These are phyloP conservation scores for Pseudozyma thailandica DNA, from an alignment of 1,284 basidiomycete species.

Conservation along the genomic window DNA sequence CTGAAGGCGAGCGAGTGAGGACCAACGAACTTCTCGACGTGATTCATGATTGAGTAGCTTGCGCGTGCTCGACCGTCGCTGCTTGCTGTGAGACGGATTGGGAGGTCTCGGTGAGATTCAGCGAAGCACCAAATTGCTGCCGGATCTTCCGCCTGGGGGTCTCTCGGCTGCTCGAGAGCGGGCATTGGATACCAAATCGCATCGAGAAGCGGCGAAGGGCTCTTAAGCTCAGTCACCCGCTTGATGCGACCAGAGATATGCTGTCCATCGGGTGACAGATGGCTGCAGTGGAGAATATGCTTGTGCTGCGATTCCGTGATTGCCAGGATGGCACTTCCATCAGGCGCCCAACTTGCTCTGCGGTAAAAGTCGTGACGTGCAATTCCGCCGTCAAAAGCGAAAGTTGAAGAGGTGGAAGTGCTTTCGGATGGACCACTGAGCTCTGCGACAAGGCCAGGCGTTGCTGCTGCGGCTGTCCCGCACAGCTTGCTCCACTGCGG, in stretches of 20 bases:
- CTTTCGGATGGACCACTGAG: conserved; percentile 3
- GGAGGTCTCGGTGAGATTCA: conserved; percentile 48
- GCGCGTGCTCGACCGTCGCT: conserved; percentile 28
- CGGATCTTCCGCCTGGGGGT: not conserved
- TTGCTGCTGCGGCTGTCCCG: not conserved
- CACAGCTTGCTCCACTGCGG: conserved; percentile 7
- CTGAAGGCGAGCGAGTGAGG: conserved; percentile 54
- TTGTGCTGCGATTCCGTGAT: conserved; percentile 48
- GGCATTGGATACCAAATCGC: conserved; percentile 55
- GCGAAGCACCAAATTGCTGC: conserved; percentile 52
- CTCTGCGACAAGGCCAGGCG: conserved; percentile 2
- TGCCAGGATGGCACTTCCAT: conserved; percentile 48
- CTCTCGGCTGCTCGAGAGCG: conserved; percentile 8
- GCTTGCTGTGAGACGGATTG: conserved; percentile 48
- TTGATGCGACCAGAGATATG: not conserved
- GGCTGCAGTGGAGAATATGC: conserved; percentile 25
- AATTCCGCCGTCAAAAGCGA: no score
- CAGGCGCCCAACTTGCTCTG: conserved; percentile 47
- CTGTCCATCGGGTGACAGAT: not conserved
- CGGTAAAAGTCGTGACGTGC: conserved; percentile 26
- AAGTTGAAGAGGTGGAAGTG: no score
- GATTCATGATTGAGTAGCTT: conserved; percentile 59
- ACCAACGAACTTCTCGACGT: conserved; percentile 55
- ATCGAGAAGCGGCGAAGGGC: conserved; percentile 52
- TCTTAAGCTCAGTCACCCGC: not conserved